phyloP scores from a whole-genome alignment of 257 asterid species.

The Henckelia pumila region DNA sequence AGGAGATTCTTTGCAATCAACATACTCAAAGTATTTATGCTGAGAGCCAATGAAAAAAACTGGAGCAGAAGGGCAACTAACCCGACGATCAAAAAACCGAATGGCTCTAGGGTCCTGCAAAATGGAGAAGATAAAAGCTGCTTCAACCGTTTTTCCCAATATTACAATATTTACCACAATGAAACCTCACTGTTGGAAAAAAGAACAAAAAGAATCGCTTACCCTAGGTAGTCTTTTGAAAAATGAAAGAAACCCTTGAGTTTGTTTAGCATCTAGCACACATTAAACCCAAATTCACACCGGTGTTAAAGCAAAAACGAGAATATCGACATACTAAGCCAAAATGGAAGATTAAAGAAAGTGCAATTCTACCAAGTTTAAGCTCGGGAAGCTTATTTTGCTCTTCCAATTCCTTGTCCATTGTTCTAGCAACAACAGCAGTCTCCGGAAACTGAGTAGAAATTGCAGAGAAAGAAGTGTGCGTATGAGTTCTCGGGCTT shows the following conservation, averaged over 20 bases:
- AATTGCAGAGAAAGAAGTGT: not conserved
- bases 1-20: not conserved
- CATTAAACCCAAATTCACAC: conserved; percentile 19
- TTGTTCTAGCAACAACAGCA: conserved; percentile 30
- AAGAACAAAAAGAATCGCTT: conserved; percentile 18
- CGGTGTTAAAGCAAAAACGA: conserved; percentile 11
- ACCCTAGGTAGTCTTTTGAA: conserved; percentile 76
- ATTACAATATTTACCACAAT: not conserved
- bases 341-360: conserved; percentile 25
- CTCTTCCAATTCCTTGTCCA: conserved; percentile 60
- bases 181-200: no score
- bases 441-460: not conserved
- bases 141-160: not conserved
- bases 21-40: conserved; percentile 10
- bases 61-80: conserved; percentile 33
- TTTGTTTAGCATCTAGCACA: conserved; percentile 85
- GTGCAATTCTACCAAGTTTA: conserved; percentile 60
- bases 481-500: not conserved
- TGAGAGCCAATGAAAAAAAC: not conserved
- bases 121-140: conserved; percentile 16
- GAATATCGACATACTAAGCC: not conserved
- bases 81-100: conserved; percentile 95
- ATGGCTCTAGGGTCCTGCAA: conserved; percentile 87
- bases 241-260: conserved; percentile 93
- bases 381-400: conserved; percentile 82